Conservation (phyloP, 495 filamentous ascomycete species). For the Aspergillus nanangensis region DNA sequence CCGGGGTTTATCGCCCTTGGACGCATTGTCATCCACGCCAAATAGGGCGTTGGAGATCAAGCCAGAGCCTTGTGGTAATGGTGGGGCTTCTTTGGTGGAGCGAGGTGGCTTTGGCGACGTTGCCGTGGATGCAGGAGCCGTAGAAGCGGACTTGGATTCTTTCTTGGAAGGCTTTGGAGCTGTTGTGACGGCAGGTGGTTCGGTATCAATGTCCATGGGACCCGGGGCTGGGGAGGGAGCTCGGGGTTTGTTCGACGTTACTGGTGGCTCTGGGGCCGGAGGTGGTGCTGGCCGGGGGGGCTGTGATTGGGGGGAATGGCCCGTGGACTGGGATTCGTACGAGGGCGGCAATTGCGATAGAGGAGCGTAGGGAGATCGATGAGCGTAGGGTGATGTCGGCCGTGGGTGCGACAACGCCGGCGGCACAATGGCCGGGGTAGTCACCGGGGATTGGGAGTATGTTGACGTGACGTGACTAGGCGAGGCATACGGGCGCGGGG, state of each 20-base stretch:
- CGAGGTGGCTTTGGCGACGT: slow-evolving; percentile 56
- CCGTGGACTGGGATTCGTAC: slow-evolving; percentile 17
- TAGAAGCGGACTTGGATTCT: slow-evolving; percentile 37
- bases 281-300: slow-evolving; percentile 10
- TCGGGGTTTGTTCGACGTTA: slow-evolving; percentile 5
- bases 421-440: slow-evolving; percentile 18
- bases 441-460: slow-evolving; percentile 25
- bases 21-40: slow-evolving; percentile 42
- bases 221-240: slow-evolving; percentile 14
- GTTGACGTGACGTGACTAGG: slow-evolving; percentile 26
- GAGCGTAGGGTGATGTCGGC: slow-evolving; percentile 18
- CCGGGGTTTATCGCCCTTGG: slow-evolving; percentile 31
- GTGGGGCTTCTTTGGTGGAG: slow-evolving; percentile 49
- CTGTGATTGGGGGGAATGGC: slow-evolving; percentile 18
- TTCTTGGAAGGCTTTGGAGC: slow-evolving; percentile 20
- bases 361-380: slow-evolving; percentile 28
- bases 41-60: slow-evolving; percentile 61
- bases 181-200: slow-evolving; percentile 15
- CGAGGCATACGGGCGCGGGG: slow-evolving; percentile 26
- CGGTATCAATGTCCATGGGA: slow-evolving; percentile 38
- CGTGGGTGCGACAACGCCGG: slow-evolving; percentile 22
- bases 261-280: slow-evolving; percentile 6
- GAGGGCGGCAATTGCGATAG: slow-evolving; percentile 18
- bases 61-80: slow-evolving; percentile 62
- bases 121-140: slow-evolving; percentile 51